Evolutionary conservation across 2,329 filamentous ascomycete genomes (phyloP).

Genomic region (Talaromyces funiculosus): DNA sequence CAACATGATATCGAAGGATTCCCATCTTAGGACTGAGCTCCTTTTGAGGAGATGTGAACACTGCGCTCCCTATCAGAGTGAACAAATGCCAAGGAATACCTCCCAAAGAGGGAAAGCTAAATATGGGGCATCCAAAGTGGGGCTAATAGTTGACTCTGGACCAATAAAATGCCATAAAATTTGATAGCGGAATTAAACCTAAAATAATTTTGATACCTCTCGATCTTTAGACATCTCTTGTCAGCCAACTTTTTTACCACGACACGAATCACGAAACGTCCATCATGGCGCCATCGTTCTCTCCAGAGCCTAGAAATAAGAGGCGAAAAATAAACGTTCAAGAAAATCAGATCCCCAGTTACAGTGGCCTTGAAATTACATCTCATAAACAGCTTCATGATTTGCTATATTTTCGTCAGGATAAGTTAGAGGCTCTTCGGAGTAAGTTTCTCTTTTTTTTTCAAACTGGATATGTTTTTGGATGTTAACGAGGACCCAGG

Average conservation of each 20-base stretch:
- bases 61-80: no score
- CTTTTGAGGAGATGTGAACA: background rate
- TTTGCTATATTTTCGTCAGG: slow-evolving; percentile 66
- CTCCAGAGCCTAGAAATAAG: slow-evolving; percentile 31
- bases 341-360: slow-evolving; percentile 5
- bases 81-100: background rate
- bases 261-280: background rate
- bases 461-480: background rate
- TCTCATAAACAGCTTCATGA: slow-evolving; percentile 61
- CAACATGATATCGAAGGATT: background rate
- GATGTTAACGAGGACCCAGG: slow-evolving; percentile 23
- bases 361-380: slow-evolving; percentile 25
- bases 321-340: slow-evolving; percentile 35
- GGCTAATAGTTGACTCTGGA: background rate
- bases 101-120: background rate
- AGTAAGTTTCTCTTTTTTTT: slow-evolving; percentile 50
- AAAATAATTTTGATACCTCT: slow-evolving; percentile 4
- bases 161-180: background rate
- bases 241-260: background rate
- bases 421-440: slow-evolving; percentile 51
- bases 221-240: background rate
- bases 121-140: background rate
- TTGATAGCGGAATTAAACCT: background rate
- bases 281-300: slow-evolving; percentile 31
- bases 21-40: background rate